phyloP scores from a whole-genome alignment of 129 eudicot species.

The Centaurea solstitialis region DNA sequence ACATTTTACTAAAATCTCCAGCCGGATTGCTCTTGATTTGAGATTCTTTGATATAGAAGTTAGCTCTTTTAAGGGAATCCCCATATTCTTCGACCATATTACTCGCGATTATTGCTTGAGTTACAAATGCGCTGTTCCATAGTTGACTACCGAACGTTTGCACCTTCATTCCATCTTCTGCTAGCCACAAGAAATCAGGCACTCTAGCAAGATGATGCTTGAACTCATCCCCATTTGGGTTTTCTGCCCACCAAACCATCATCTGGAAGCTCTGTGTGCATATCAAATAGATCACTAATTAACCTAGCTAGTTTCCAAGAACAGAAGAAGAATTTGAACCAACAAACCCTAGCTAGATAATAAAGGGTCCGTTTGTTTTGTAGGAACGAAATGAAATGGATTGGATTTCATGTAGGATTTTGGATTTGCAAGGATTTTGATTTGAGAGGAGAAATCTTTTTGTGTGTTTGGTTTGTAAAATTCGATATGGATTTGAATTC shows the following conservation, averaged over 20 bases:
- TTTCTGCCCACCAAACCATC: conserved; percentile 83
- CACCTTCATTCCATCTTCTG: conserved; percentile 81
- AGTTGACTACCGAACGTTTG: conserved; percentile 73
- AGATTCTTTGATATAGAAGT: conserved; percentile 60
- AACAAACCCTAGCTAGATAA: not conserved
- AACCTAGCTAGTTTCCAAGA: not conserved
- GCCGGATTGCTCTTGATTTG: conserved; percentile 57
- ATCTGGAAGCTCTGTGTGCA: conserved; percentile 54
- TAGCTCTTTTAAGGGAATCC: conserved; percentile 63
- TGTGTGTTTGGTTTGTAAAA: too few species aligned
- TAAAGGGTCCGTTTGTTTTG: not conserved
- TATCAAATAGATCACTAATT: not conserved
- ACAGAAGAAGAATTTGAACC: not conserved
- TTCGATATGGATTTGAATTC: too few species aligned
- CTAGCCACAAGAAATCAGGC: conserved; percentile 72
- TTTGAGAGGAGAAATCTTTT: too few species aligned
- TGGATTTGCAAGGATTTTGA: too few species aligned
- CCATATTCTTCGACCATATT: conserved; percentile 74
- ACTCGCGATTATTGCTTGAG: conserved; percentile 64
- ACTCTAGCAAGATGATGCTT: conserved; percentile 66
- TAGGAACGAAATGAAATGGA: too few species aligned
- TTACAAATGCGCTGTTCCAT: conserved; percentile 55
- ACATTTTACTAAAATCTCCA: conserved; percentile 53
- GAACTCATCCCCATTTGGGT: conserved; percentile 62
- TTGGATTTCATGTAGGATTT: too few species aligned